Conservation (phyloP, 2,329 filamentous ascomycete species). For the Pseudogymnoascus verrucosus region DNA sequence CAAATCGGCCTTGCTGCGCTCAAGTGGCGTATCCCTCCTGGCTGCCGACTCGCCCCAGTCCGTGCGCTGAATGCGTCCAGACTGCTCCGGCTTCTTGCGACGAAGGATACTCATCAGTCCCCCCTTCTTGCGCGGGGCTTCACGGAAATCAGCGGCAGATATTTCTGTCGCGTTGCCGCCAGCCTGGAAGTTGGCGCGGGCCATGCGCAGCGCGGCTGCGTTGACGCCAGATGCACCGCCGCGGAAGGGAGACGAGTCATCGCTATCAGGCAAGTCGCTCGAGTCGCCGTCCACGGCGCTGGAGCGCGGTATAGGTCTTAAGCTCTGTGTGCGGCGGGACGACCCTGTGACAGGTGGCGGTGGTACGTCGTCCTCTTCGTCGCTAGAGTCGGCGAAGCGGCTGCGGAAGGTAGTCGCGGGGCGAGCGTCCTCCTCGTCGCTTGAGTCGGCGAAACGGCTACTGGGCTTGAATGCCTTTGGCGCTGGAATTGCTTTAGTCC, state of each 20-base stretch:
- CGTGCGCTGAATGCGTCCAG: slow-evolving; percentile 45
- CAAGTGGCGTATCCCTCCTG: slow-evolving; percentile 53
- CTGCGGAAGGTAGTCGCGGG: slow-evolving; percentile 34
- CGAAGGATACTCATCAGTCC: slow-evolving; percentile 55
- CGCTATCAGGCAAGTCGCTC: slow-evolving; percentile 53
- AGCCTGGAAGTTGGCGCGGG: slow-evolving; percentile 31
- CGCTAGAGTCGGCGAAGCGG: slow-evolving; percentile 55
- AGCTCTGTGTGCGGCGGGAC: slow-evolving; percentile 17
- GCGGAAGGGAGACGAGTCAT: slow-evolving; percentile 30
- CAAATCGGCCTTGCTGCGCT: slow-evolving; percentile 49
- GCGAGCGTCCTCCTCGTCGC: slow-evolving; percentile 23
- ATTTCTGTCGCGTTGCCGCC: slow-evolving; percentile 12
- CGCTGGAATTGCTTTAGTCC: slow-evolving; percentile 14
- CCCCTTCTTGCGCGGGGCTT: slow-evolving; percentile 31
- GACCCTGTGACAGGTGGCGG: slow-evolving; percentile 19
- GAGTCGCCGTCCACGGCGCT: slow-evolving; percentile 51
- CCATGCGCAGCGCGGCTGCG: slow-evolving; percentile 20
- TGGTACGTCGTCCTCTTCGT: slow-evolving; percentile 41
- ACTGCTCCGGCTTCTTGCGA: slow-evolving; percentile 49
- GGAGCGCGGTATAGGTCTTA: slow-evolving; percentile 42
- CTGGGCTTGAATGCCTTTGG: not conserved
- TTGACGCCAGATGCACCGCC: slow-evolving; percentile 9
- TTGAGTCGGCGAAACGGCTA: slow-evolving; percentile 26
- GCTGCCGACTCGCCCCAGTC: slow-evolving; percentile 48
- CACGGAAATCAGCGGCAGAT: slow-evolving; percentile 4